Evolutionary conservation across 495 filamentous ascomycete genomes (phyloP).

Genomic region (Aspergillus avenaceus): DNA sequence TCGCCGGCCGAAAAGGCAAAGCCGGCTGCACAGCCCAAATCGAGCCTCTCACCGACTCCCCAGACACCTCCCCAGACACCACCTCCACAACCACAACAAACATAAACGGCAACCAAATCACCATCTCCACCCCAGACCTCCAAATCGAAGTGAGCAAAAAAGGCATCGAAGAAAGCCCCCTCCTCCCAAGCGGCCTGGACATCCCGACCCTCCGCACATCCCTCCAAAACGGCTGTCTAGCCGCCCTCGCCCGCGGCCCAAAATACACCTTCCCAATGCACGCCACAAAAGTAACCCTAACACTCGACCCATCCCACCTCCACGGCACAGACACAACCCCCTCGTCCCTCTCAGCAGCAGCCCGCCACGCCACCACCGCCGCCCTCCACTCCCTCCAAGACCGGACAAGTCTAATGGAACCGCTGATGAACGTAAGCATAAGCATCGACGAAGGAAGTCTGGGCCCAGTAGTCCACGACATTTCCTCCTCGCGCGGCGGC

Average conservation of each 20-base stretch:
- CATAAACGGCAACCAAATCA: constrained; percentile 55
- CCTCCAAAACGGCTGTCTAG: constrained; percentile 72
- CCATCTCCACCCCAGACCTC: constrained; percentile 46
- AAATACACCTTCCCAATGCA: constrained; percentile 72
- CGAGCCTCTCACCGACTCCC: constrained; percentile 46
- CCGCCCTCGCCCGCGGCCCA: constrained; percentile 82
- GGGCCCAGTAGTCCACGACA: constrained; percentile 85
- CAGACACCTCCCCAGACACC: constrained; percentile 15
- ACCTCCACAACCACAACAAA: constrained; percentile 25
- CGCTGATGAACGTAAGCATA: constrained; percentile 84
- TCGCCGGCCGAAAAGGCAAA: constrained; percentile 74
- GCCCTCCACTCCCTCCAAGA: constrained; percentile 48
- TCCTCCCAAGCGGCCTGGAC: constrained; percentile 56
- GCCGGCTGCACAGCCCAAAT: constrained; percentile 70
- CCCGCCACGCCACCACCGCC: constrained; percentile 63
- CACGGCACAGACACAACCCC: constrained; percentile 63
- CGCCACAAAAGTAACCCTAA: constrained; percentile 61
- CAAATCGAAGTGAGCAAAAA: constrained; percentile 32
- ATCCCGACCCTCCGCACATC: constrained; percentile 56
- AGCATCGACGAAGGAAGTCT: constrained; percentile 75
- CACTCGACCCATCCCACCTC: constrained; percentile 63
- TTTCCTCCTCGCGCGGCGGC: constrained; percentile 77
- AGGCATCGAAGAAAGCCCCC: constrained; percentile 33
- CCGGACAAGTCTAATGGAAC: constrained; percentile 74
- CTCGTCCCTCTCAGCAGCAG: constrained; percentile 73